Conservation (phyloP, 371 early-diverging fungal species). For the Umbelopsis sp. region DNA sequence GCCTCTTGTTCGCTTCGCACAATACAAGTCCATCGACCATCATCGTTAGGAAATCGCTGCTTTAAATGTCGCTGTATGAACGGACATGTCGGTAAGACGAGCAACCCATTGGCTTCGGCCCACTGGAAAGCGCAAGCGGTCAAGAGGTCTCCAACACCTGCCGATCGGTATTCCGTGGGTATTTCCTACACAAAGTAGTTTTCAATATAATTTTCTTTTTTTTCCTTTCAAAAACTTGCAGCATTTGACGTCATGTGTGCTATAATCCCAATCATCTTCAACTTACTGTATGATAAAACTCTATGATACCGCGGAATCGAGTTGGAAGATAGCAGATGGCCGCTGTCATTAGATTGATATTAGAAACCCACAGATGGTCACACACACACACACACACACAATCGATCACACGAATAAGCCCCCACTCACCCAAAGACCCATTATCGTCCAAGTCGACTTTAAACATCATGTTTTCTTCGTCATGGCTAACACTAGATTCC, state of each 20-base stretch:
- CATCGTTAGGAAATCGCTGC: slow-evolving; percentile 21
- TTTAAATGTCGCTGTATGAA: slow-evolving; percentile 29
- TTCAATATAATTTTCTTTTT: not conserved
- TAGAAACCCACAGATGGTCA: slow-evolving; percentile 4
- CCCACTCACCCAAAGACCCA: slow-evolving; percentile 27
- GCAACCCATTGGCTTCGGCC: slow-evolving; percentile 21
- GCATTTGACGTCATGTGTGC: slow-evolving; percentile 3
- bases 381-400: not conserved
- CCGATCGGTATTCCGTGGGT: slow-evolving; percentile 27
- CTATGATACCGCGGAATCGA: slow-evolving; percentile 26
- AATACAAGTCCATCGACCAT: slow-evolving; percentile 20
- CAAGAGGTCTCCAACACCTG: slow-evolving; percentile 29
- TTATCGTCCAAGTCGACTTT: slow-evolving; percentile 26
- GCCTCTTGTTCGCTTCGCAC: slow-evolving; percentile 27
- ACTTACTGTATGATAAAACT: slow-evolving; percentile 36
- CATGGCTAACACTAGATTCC: slow-evolving; percentile 26
- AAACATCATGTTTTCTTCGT: slow-evolving; percentile 25
- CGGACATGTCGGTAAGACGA: slow-evolving; percentile 28
- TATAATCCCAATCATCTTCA: not conserved
- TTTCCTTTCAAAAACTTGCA: not conserved
- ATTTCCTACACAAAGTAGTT: slow-evolving; percentile 25
- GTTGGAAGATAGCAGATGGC: slow-evolving; percentile 37
- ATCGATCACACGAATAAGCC: not conserved
- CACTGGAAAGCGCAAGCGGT: slow-evolving; percentile 28
- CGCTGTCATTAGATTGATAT: slow-evolving; percentile 20